These are phyloP conservation scores for Zopfochytrium polystomum DNA, from an alignment of 371 early-diverging fungal species.

Conservation along the genomic window DNA sequence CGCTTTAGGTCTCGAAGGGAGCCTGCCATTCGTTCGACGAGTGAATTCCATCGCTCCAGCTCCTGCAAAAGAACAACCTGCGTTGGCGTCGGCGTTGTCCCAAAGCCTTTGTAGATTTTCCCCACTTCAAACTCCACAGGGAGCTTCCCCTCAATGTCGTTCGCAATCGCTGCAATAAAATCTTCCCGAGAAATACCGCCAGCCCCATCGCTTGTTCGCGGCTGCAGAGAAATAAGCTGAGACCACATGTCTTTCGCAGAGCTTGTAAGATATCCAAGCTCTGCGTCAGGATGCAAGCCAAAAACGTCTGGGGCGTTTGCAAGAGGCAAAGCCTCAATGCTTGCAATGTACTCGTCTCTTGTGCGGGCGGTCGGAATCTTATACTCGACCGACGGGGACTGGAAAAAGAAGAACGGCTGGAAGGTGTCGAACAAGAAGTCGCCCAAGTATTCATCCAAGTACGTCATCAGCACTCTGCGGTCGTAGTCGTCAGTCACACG, in stretches of 20 bases:
- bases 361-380: constrained; percentile 42
- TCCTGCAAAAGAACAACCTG: constrained; percentile 60
- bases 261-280: constrained; percentile 56
- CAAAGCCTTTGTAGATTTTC: constrained; percentile 49
- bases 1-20: constrained; percentile 49
- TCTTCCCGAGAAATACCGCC: constrained; percentile 59
- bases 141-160: constrained; percentile 51
- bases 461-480: constrained; percentile 56
- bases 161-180: constrained; percentile 52
- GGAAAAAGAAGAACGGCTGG: constrained; percentile 57
- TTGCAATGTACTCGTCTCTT: constrained; percentile 50
- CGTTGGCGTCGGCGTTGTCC: constrained; percentile 46
- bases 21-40: constrained; percentile 49
- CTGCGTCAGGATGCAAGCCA: constrained; percentile 61
- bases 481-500: constrained; percentile 65
- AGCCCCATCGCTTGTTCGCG: constrained; percentile 49
- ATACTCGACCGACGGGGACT: constrained; percentile 43
- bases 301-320: constrained; percentile 62
- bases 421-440: constrained; percentile 60
- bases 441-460: constrained; percentile 60
- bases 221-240: constrained; percentile 56
- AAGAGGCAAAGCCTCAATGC: constrained; percentile 55
- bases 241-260: constrained; percentile 60
- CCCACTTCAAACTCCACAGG: constrained; percentile 50
- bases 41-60: constrained; percentile 56